Evolutionary conservation across 2,329 filamentous ascomycete genomes (phyloP).

Genomic region (Fusarium nurragi): DNA sequence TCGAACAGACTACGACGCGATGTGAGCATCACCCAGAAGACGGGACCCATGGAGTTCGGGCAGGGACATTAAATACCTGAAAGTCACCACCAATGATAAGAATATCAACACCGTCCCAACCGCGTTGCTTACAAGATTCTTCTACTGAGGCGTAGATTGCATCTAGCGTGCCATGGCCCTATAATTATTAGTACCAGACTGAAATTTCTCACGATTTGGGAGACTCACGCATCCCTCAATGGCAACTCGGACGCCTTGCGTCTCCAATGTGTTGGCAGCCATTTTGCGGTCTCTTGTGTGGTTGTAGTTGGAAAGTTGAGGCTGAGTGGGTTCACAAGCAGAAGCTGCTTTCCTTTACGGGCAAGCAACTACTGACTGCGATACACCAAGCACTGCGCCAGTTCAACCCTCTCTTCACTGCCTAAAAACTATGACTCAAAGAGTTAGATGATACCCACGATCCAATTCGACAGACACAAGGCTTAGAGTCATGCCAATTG

Average conservation of each 20-base stretch:
- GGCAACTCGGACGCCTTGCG: constrained; percentile 74
- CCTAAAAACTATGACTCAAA: neutral
- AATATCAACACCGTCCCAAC: constrained; percentile 85
- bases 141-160: constrained; percentile 87
- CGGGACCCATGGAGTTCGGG: neutral
- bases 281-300: constrained; percentile 36
- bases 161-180: constrained; percentile 92
- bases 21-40: constrained; percentile 5
- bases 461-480: neutral
- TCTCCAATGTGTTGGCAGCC: constrained; percentile 48
- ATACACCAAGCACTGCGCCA: neutral
- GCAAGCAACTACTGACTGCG: neutral
- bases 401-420: neutral
- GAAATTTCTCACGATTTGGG: too few species aligned
- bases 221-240: constrained; percentile 83
- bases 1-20: constrained; percentile 72
- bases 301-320: constrained; percentile 22
- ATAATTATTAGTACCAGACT: constrained; percentile 30
- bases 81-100: constrained; percentile 98
- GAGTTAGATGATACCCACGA: neutral
- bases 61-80: constrained; percentile 62
- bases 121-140: constrained; percentile 72
- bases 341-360: constrained; percentile 20
- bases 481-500: neutral
- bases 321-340: constrained; percentile 19